phyloP scores from a whole-genome alignment of 2,329 filamentous ascomycete genomes.

The Atkinsonella texensis region DNA sequence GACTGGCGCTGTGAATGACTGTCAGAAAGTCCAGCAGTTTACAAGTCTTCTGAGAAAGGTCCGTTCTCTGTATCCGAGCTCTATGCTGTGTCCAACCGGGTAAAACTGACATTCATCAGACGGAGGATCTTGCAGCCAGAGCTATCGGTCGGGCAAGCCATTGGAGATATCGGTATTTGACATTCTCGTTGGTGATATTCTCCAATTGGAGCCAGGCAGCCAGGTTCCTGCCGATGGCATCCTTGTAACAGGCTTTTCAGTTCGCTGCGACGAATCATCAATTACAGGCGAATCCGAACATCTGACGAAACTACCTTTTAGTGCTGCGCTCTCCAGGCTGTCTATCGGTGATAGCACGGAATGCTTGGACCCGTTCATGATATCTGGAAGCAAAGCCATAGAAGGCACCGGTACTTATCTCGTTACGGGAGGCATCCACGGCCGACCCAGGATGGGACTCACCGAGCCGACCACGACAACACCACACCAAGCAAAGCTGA shows the following conservation, averaged over 20 bases:
- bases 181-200: constrained; percentile 56
- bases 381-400: constrained; percentile 40
- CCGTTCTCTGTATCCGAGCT: not conserved
- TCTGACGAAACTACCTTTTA: constrained; percentile 51
- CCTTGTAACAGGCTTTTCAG: constrained; percentile 41
- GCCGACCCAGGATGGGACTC: constrained; percentile 43
- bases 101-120: constrained; percentile 17
- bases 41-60: constrained; percentile 43
- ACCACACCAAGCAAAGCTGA: constrained; percentile 42
- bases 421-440: constrained; percentile 40
- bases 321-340: constrained; percentile 12
- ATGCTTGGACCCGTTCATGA: constrained; percentile 52
- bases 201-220: constrained; percentile 58
- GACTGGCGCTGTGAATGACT: constrained; percentile 43
- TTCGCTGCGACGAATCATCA: constrained; percentile 60
- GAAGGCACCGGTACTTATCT: constrained; percentile 38
- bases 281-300: constrained; percentile 63
- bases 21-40: constrained; percentile 56
- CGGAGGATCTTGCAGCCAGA: constrained; percentile 51
- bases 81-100: not conserved
- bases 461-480: constrained; percentile 40
- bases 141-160: constrained; percentile 55
- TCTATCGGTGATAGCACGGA: not conserved
- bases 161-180: constrained; percentile 54
- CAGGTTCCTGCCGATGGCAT: constrained; percentile 60